Conservation (phyloP, 2,329 filamentous ascomycete genomes). For the Curvularia lunata region DNA sequence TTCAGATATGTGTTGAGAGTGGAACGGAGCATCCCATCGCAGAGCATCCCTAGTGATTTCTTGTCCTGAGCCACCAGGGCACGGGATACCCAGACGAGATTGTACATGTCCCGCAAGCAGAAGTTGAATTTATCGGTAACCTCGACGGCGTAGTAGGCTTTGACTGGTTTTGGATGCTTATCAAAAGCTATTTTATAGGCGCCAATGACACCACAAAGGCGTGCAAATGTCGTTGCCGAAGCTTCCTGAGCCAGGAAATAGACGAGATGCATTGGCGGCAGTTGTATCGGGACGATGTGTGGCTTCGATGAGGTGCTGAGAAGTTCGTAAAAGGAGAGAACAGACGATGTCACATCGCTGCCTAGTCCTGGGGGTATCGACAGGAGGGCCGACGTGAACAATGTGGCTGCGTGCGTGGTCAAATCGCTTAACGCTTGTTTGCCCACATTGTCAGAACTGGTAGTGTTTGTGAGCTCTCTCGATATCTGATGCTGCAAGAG, state of each 20-base stretch:
- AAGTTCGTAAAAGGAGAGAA: slow-evolving; percentile 73
- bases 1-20: slow-evolving; percentile 53
- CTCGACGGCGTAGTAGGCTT: slow-evolving; percentile 43
- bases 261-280: slow-evolving; percentile 71
- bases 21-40: slow-evolving; percentile 55
- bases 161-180: slow-evolving; percentile 57
- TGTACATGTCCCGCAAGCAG: slow-evolving; percentile 86
- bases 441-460: slow-evolving; percentile 47
- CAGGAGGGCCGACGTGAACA: slow-evolving; percentile 41
- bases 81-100: slow-evolving; percentile 77
- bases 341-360: slow-evolving; percentile 56
- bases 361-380: slow-evolving; percentile 33
- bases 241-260: slow-evolving; percentile 74
- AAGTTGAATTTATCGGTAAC: slow-evolving; percentile 72
- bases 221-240: slow-evolving; percentile 68
- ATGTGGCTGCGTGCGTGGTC: slow-evolving; percentile 37
- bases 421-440: slow-evolving; percentile 46
- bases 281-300: slow-evolving; percentile 64
- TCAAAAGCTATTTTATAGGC: slow-evolving; percentile 78
- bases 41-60: slow-evolving; percentile 63
- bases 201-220: slow-evolving; percentile 72
- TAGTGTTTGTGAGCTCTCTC: slow-evolving; percentile 38
- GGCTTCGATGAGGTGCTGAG: slow-evolving; percentile 52
- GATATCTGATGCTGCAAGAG: slow-evolving; percentile 65
- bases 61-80: slow-evolving; percentile 70